Conservation (phyloP, 1,284 basidiomycete species). For the Meira miltonrushii region DNA sequence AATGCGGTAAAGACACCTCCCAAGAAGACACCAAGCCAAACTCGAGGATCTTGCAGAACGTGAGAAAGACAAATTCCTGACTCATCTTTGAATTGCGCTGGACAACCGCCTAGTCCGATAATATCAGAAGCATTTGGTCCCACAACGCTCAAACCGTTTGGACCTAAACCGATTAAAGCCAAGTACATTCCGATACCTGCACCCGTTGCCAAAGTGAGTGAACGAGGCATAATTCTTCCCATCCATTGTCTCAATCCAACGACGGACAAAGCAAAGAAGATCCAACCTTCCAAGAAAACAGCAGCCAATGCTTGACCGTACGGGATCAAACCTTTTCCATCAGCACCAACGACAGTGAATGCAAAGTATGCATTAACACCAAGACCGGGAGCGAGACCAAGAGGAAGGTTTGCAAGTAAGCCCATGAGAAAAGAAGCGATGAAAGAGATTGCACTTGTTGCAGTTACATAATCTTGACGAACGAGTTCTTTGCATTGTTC, state of each 20-base stretch:
- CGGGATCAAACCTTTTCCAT: conserved; percentile 68
- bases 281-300: conserved; percentile 67
- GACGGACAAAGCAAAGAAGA: conserved; percentile 76
- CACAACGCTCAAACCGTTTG: conserved; percentile 70
- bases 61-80: conserved; percentile 64
- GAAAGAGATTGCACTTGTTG: conserved; percentile 70
- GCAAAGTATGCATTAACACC: conserved; percentile 80
- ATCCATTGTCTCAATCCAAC: conserved; percentile 86
- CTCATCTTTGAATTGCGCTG: conserved; percentile 40
- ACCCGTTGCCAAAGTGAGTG: conserved; percentile 75
- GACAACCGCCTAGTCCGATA: conserved; percentile 75
- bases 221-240: conserved; percentile 78
- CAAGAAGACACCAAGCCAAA: conserved; percentile 83
- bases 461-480: conserved; percentile 56
- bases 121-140: conserved; percentile 69
- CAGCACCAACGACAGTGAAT: conserved; percentile 78
- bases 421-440: conserved; percentile 77
- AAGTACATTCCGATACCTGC: conserved; percentile 77
- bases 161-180: conserved; percentile 57
- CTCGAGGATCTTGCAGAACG: conserved; percentile 68
- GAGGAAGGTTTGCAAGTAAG: conserved; percentile 73
- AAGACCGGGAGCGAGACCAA: conserved; percentile 60
- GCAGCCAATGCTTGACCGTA: conserved; percentile 80
- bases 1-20: conserved; percentile 63
- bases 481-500: conserved; percentile 60